A percentile compares a stretch with the other conserved stretches of the same genome.
phyloP scores from a whole-genome alignment of 768 basidiomycete genomes.

The Amylocystis lapponica region DNA sequence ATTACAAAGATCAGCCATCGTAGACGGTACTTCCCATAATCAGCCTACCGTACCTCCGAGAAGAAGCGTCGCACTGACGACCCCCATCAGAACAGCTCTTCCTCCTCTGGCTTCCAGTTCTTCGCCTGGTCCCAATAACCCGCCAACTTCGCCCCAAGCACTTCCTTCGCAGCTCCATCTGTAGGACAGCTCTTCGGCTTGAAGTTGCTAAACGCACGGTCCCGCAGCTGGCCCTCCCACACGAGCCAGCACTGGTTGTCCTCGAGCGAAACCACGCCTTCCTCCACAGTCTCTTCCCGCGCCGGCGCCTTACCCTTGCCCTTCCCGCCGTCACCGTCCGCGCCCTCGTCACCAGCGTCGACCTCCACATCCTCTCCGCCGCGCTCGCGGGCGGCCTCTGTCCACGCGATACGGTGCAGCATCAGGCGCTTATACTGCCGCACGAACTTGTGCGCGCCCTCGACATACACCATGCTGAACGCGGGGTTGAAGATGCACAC shows the following conservation, averaged over 20 bases:
- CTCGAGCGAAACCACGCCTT: slow-evolving; percentile 52
- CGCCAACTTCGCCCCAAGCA: slow-evolving; percentile 75
- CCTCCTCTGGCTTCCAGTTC: slow-evolving; percentile 82
- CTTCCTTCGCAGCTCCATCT: slow-evolving; percentile 81
- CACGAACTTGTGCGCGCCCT: slow-evolving; percentile 83
- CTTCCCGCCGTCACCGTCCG: slow-evolving; percentile 26
- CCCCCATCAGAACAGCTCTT: slow-evolving; percentile 50
- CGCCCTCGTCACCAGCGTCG: slow-evolving; percentile 44
- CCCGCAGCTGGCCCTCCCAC: slow-evolving; percentile 89
- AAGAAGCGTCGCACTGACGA: neutral
- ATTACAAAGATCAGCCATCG: no score
- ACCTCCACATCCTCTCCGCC: slow-evolving; percentile 69
- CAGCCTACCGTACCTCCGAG: no score
- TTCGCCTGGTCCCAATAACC: slow-evolving; percentile 96
- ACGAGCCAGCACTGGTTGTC: slow-evolving; percentile 87
- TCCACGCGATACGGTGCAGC: slow-evolving; percentile 88
- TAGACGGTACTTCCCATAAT: no score
- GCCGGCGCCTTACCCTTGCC: slow-evolving; percentile 30
- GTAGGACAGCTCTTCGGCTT: slow-evolving; percentile 79
- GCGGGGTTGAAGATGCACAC: slow-evolving; percentile 85
- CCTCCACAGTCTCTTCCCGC: slow-evolving; percentile 24
- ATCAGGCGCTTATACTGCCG: slow-evolving; percentile 86
- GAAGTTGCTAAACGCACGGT: slow-evolving; percentile 75
- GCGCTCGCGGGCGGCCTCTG: slow-evolving; percentile 78
- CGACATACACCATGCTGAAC: slow-evolving; percentile 90